A percentile compares a stretch with the other conserved stretches of the same genome.
phyloP scores from a whole-genome alignment of 805 yeast genomes.

The Nakazawaea laoshanensis region DNA sequence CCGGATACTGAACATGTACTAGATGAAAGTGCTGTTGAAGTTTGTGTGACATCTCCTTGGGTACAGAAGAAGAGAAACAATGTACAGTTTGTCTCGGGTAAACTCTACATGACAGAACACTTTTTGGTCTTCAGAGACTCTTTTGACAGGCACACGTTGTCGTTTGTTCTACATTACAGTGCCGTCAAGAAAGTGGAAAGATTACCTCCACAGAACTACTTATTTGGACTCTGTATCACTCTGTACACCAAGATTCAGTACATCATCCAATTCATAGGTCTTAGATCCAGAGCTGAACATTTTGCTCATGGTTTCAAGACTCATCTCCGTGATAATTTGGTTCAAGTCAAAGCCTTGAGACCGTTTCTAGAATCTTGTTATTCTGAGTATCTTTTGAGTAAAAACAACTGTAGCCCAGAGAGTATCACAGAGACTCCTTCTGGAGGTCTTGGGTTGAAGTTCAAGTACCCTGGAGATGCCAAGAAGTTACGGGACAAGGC shows the following conservation, averaged over 20 bases:
- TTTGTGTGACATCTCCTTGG: conserved; percentile 24
- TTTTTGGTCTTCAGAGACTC: conserved; percentile 69
- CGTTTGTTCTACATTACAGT: conserved; percentile 63
- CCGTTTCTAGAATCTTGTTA: conserved; percentile 66
- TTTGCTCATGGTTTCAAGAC: conserved; percentile 66
- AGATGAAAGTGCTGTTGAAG: conserved; percentile 62
- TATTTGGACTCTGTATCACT: conserved; percentile 67
- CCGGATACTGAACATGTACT: conserved; percentile 65
- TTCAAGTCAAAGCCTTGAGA: conserved; percentile 51
- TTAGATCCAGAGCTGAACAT: conserved; percentile 68
- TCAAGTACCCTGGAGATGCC: conserved; percentile 87
- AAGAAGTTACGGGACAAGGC: conserved; percentile 68
- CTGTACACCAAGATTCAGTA: conserved; percentile 59
- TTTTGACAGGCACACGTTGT: conserved; percentile 60
- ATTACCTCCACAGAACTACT: conserved; percentile 65
- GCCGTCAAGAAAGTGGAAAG: conserved; percentile 82
- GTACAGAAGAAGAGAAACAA: conserved; percentile 3
- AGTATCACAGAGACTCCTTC: conserved; percentile 46
- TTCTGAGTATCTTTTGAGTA: conserved; percentile 73
- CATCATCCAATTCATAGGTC: conserved; percentile 68
- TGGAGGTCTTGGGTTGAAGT: conserved; percentile 82
- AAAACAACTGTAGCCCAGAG: conserved; percentile 38
- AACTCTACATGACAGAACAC: conserved; percentile 64
- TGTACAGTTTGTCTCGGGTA: conserved; percentile 40
- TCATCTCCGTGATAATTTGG: conserved; percentile 52